Evolutionary conservation across 768 basidiomycete genomes (phyloP).

Genomic region (Fomitopsis pulvina): DNA sequence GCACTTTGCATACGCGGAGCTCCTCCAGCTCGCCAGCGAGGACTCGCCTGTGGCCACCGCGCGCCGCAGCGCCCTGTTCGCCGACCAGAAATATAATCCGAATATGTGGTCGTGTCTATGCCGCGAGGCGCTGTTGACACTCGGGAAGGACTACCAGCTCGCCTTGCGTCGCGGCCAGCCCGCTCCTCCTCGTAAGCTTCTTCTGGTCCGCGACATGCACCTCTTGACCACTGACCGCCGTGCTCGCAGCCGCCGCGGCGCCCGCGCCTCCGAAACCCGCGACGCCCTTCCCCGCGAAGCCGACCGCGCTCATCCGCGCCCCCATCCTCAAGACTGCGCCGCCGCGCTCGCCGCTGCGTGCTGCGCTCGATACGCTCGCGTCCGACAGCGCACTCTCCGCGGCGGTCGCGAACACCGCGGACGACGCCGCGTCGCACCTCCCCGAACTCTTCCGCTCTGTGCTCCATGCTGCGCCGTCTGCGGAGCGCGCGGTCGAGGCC

Average conservation of each 20-base stretch:
- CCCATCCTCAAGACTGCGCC: constrained; percentile 39
- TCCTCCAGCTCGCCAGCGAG: constrained; percentile 44
- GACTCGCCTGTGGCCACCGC: constrained; percentile 32
- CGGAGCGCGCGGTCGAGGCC: constrained; percentile 17
- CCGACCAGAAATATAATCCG: constrained; percentile 60
- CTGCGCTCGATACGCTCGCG: constrained; percentile 49
- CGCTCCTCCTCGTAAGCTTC: constrained; percentile 18
- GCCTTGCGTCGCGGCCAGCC: constrained; percentile 54
- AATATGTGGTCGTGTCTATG: constrained; percentile 57
- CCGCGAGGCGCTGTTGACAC: constrained; percentile 49
- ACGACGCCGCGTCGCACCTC: constrained; percentile 39
- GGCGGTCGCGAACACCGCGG: constrained; percentile 43
- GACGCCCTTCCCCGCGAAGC: constrained; percentile 31
- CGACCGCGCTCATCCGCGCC: constrained; percentile 30
- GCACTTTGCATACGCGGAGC: constrained; percentile 63
- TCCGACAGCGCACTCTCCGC: constrained; percentile 41
- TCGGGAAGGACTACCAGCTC: constrained; percentile 66
- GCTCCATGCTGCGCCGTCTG: constrained; percentile 12
- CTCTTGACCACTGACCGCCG: constrained; percentile 3
- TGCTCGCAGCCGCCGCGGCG: constrained; percentile 19
- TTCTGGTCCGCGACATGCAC: too few species aligned
- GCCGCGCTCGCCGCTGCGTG: constrained; percentile 44
- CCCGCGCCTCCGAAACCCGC: constrained; percentile 24
- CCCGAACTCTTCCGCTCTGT: constrained; percentile 46
- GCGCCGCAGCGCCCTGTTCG: constrained; percentile 52